A percentile compares a stretch with the other conserved stretches of the same genome.
These are phyloP conservation scores for Lophiostoma macrostomum DNA, from an alignment of 495 filamentous ascomycete genomes.

Conservation along the genomic window DNA sequence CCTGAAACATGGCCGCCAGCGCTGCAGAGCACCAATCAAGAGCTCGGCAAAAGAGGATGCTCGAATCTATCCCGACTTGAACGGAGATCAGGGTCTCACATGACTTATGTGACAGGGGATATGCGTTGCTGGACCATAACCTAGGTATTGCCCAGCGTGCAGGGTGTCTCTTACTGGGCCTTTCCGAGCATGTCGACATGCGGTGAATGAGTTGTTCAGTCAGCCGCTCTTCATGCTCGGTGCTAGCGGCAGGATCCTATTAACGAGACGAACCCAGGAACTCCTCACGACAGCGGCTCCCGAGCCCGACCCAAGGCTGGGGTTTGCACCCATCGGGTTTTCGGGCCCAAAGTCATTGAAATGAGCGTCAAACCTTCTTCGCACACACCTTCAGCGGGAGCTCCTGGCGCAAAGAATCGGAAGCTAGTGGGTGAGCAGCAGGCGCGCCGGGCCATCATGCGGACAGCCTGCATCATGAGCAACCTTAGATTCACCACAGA, in stretches of 20 bases:
- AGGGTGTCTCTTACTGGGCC: conserved; percentile 17
- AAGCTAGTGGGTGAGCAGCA: background rate
- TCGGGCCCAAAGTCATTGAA: background rate
- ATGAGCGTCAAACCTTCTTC: background rate
- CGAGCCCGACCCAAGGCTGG: background rate
- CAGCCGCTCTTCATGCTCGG: conserved; percentile 11
- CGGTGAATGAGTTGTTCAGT: conserved; percentile 33
- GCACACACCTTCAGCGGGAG: background rate
- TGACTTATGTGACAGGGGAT: conserved; percentile 26
- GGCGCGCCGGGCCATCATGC: background rate
- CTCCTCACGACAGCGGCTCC: background rate
- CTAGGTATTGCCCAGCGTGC: conserved; percentile 23
- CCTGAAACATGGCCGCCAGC: conserved; percentile 27
- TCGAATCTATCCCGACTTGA: conserved; percentile 14
- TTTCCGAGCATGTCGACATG: conserved; percentile 4
- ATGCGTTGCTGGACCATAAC: conserved; percentile 3
- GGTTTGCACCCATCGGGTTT: background rate
- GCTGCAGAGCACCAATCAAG: conserved; percentile 22
- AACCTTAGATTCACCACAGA: background rate
- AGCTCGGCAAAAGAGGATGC: conserved; percentile 28
- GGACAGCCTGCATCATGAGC: conserved; percentile 1
- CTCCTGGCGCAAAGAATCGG: conserved; percentile 7
- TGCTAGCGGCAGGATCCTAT: background rate
- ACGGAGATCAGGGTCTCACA: conserved; percentile 30
- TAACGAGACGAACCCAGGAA: conserved; percentile 1